phyloP scores from a whole-genome alignment of 2,329 filamentous ascomycete genomes.

The Sporothrix pallida region DNA sequence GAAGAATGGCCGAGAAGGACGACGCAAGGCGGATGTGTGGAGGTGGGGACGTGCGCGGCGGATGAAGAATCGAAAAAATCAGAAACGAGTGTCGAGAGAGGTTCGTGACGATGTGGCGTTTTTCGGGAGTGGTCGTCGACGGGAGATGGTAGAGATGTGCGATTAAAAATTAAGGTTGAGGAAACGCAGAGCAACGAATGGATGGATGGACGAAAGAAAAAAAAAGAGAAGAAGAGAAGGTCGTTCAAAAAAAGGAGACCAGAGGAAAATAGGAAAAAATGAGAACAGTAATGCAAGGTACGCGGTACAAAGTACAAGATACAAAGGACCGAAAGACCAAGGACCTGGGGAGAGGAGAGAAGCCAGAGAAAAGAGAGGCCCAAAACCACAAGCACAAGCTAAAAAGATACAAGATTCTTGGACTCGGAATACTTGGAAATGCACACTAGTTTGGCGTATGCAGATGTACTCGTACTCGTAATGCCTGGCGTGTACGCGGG shows the following conservation, averaged over 20 bases:
- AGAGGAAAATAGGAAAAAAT: not conserved
- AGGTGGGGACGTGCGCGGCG: constrained; percentile 7
- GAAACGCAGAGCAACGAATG: not conserved
- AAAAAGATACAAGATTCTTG: too few species aligned
- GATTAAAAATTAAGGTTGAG: constrained; percentile 10
- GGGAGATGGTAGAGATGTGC: not conserved
- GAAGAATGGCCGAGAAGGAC: constrained; percentile 8
- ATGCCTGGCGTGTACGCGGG: not conserved
- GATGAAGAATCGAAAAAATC: not conserved
- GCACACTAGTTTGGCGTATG: too few species aligned
- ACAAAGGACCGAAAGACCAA: constrained; percentile 19
- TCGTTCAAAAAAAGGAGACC: not conserved
- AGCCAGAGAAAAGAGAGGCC: too few species aligned
- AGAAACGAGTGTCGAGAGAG: constrained; percentile 22
- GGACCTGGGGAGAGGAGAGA: too few species aligned
- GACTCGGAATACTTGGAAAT: too few species aligned
- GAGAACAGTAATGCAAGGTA: not conserved
- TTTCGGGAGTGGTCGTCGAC: not conserved
- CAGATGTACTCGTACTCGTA: not conserved
- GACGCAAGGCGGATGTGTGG: constrained; percentile 3
- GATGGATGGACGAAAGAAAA: not conserved
- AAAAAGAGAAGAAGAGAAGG: not conserved
- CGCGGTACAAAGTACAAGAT: constrained; percentile 19
- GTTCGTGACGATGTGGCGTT: constrained; percentile 16
- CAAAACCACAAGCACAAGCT: too few species aligned